Evolutionary conservation across 768 basidiomycete genomes (phyloP), one percentile per base, ranked within the genome.

Genomic region (Coprinopsis strossmayeri): DNA sequence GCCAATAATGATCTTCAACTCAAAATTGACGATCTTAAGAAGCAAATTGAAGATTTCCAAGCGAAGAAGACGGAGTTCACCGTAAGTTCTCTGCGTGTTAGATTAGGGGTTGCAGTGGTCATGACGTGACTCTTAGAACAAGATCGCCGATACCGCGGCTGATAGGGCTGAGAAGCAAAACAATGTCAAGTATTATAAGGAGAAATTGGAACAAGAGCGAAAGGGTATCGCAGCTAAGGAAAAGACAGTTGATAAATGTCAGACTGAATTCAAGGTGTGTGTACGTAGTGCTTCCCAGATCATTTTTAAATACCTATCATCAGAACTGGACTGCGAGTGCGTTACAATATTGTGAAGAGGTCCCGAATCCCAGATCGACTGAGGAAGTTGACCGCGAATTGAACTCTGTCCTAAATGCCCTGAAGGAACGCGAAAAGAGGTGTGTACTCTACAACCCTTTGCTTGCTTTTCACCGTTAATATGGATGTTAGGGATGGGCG

Each of bases 321-420:
- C 20, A 88, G 77, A 70, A 69, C 20, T 91, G 87, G 86, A 79
- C 78, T 2, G 66, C 60, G 2, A 77, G 77, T 34, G 91, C 90
- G 13, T 61, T 70, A 18, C 63, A 81, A 57, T 82, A 79, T 56
- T 90, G 83, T 50, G 72, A 68, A 17, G 73, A 70, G 13, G 68
- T 82, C 21, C 67, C 69, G 11, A 79, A 79, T 48, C 80, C 79
- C 17, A 79, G 91, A 18, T 73, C 71, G 45, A 66, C 71, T 0
- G 73, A 75, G 0, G 71, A 66, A 2, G 72, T 94, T 23, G 59
- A 87, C 45, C 74, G 78, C 9, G 69, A 77, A 41, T 71, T 92
- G 23, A 72, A 83, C 0, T 79, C 81, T 2, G 76, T 84, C 2
- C 68, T 83, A 55, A 70, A 69, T 23, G 83, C 87, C 1, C 61